These are phyloP conservation scores for Phytophthora litchii DNA, from an alignment of 352 stramenopile species.

Conservation along the genomic window DNA sequence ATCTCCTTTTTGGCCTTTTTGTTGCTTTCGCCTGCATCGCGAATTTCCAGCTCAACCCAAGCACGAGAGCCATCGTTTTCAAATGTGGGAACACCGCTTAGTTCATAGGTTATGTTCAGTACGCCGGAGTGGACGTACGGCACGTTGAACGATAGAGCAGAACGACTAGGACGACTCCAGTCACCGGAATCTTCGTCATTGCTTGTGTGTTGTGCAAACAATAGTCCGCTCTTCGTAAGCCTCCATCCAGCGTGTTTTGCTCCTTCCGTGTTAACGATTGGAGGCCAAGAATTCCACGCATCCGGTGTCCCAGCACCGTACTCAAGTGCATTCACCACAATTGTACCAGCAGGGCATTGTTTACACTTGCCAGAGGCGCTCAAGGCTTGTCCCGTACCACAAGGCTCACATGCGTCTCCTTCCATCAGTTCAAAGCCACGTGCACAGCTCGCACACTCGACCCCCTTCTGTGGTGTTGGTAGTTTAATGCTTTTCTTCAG, in stretches of 20 bases:
- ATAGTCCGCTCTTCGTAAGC: slow-evolving; percentile 62
- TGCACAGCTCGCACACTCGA: slow-evolving; percentile 60
- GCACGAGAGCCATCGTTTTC: slow-evolving; percentile 56
- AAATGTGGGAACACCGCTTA: slow-evolving; percentile 71
- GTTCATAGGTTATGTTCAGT: slow-evolving; percentile 70
- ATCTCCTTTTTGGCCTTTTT: slow-evolving; percentile 24
- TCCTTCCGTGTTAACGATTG: slow-evolving; percentile 49
- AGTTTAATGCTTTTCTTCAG: slow-evolving; percentile 52
- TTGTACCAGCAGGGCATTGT: slow-evolving; percentile 50
- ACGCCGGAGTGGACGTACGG: slow-evolving; percentile 57
- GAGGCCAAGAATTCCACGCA: slow-evolving; percentile 64
- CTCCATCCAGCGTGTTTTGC: slow-evolving; percentile 63
- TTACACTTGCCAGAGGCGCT: slow-evolving; percentile 35
- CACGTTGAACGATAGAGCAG: slow-evolving; percentile 59
- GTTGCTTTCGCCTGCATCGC: slow-evolving; percentile 16
- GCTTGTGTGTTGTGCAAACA: slow-evolving; percentile 44
- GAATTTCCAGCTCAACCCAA: slow-evolving; percentile 76
- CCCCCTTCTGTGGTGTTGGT: slow-evolving; percentile 37
- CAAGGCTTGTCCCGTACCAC: slow-evolving; percentile 42
- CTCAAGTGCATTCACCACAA: slow-evolving; percentile 59
- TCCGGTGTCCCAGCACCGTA: slow-evolving; percentile 58
- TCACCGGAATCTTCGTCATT: slow-evolving; percentile 26
- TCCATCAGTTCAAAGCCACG: slow-evolving; percentile 53
- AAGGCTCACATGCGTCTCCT: slow-evolving; percentile 49
- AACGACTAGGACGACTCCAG: slow-evolving; percentile 42